phyloP scores from a whole-genome alignment of 331 rosid genomes.

The Quercus phellos region DNA sequence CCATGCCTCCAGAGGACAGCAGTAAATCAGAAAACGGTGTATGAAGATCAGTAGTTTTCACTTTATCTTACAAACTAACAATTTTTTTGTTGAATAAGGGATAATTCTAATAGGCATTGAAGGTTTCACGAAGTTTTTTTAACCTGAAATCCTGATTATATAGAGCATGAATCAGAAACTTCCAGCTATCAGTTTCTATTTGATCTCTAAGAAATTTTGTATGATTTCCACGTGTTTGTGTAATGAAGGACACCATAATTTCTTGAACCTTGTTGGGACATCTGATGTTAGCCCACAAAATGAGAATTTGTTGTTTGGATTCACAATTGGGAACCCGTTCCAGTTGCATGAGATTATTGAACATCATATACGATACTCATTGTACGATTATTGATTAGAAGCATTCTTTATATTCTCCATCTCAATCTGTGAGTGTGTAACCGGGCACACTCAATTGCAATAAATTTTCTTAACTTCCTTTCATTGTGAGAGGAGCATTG shows the following conservation, averaged over 20 bases:
- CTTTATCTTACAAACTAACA: constrained; percentile 3
- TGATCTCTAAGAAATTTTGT: constrained; percentile 15
- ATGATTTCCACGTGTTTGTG: background rate
- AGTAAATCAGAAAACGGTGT: constrained; percentile 28
- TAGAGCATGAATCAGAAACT: too few relatives aligned
- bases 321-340: constrained; percentile 14
- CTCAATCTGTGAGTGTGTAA: too few relatives aligned
- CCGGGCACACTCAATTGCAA: too few relatives aligned
- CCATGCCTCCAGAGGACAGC: constrained; percentile 65
- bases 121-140: constrained; percentile 1
- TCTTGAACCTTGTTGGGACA: constrained; percentile 1
- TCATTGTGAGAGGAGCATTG: too few relatives aligned
- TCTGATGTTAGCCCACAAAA: background rate
- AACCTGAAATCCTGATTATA: constrained; percentile 5
- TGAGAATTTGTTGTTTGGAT: background rate
- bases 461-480: too few relatives aligned
- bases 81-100: constrained; percentile 19
- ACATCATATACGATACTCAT: background rate
- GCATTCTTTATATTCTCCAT: background rate
- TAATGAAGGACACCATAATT: constrained; percentile 1
- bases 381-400: constrained; percentile 5
- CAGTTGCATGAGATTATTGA: constrained; percentile 1
- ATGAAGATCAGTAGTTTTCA: constrained; percentile 6
- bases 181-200: background rate
- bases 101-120: background rate